These are phyloP conservation scores for Cercospora janseana DNA, from an alignment of 2,329 filamentous ascomycete species.

Conservation along the genomic window DNA sequence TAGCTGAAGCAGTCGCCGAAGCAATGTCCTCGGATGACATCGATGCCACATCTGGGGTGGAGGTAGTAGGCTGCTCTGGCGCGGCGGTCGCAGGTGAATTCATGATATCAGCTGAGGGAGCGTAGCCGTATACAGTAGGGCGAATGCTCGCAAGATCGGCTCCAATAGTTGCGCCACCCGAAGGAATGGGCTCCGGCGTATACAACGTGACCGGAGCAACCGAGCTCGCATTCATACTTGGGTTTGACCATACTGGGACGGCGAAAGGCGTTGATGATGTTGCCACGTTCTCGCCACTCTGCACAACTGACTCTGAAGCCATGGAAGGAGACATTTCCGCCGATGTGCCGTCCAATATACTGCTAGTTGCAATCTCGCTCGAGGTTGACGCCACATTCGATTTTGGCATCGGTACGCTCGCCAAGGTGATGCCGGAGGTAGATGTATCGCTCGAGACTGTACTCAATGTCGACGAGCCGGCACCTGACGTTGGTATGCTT, in stretches of 20 bases:
- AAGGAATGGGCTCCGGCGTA: conserved; percentile 4
- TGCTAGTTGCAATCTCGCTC: background rate
- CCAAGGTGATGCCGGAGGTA: too few species aligned
- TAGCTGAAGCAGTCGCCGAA: background rate
- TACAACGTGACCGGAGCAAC: conserved; percentile 1
- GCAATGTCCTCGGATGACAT: background rate
- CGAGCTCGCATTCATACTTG: background rate
- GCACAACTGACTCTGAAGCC: too few species aligned
- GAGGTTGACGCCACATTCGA: too few species aligned
- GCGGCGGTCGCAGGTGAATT: background rate
- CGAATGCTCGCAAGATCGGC: conserved; percentile 2
- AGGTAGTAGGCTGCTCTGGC: background rate
- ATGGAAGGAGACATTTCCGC: too few species aligned
- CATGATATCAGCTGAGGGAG: conserved; percentile 3
- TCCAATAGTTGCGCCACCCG: conserved; percentile 6
- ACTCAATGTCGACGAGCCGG: too few species aligned
- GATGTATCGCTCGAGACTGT: background rate
- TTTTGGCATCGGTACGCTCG: too few species aligned
- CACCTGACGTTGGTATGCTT: too few species aligned
- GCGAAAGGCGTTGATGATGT: too few species aligned
- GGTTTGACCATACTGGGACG: background rate
- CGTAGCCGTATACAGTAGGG: conserved; percentile 1
- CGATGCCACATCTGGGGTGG: background rate
- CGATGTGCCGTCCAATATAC: too few species aligned
- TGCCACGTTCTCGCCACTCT: too few species aligned